Base-by-base conservation (phyloP, 345 rosid genomes). In the Populus pruinosa region DNA sequence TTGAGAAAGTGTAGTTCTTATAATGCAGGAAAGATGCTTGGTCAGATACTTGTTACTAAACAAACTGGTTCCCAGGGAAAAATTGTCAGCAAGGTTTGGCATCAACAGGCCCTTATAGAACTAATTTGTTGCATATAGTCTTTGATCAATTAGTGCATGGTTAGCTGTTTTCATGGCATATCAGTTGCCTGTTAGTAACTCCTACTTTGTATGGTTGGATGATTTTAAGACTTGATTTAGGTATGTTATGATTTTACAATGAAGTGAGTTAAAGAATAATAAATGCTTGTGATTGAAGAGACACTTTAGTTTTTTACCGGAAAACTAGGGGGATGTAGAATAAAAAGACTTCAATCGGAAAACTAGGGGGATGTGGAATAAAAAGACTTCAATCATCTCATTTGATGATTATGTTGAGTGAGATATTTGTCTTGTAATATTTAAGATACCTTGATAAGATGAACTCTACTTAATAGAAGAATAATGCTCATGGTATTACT, bases 51-150 rank as follows among this genome's bases (percentile, higher is more conserved):
- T 66, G 99, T 96, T 71, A 96, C 98, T 72, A 94, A 96, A 81
- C 99, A 96, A 88, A 94, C 97, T 79, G 98, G 98, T 72, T 86
- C 97, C 20, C 95, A 92, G 84, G 98, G 99, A 61, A 96, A 94
- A 94, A 87, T 91, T 79, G 99, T 96, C 74, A 92, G 97, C 98
- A 92, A 96, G 99, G 99, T 95, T 39, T 70, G 89, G 70, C 44
- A 73, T 78, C 25, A 8, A 25, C 63, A 7, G 21, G 1, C 56
- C 38, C 18, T 25, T 62, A n/a, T 21, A 29, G 18, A 66, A 62
- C 53, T 79, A 73, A 59, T 67, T 18, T 31, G 29, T 35, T 56
- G 76, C 18, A n/a, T 59, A 10, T 5, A 59, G 64, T 23, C 64
- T 59, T 23, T 59, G 14, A 59, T 59, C 64, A 59, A 10, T 59